Evolutionary conservation across 768 basidiomycete genomes (phyloP).

Genomic region (Mycena venus): DNA sequence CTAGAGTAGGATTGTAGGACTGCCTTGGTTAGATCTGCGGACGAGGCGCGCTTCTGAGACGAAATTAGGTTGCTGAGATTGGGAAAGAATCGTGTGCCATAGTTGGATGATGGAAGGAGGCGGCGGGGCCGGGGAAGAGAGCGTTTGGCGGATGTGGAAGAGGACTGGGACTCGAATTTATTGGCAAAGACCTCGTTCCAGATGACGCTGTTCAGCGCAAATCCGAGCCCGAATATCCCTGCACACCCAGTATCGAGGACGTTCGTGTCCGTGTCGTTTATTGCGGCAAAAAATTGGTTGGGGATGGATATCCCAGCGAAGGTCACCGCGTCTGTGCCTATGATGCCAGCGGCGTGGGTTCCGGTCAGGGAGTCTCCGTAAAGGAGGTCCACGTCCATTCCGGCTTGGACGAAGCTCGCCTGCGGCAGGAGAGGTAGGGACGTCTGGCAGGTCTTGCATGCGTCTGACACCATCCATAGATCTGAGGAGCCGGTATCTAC

Average conservation of each 20-base stretch:
- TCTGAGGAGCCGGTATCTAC: conserved; percentile 87
- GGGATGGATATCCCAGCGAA: conserved; percentile 65
- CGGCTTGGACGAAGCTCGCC: conserved; percentile 59
- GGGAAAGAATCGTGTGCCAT: conserved; percentile 46
- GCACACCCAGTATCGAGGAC: conserved; percentile 67
- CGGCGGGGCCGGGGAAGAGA: conserved; percentile 9
- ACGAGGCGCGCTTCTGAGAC: conserved; percentile 26
- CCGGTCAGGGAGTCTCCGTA: conserved; percentile 84
- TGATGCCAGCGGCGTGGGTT: conserved; percentile 74
- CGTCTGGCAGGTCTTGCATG: conserved; percentile 60
- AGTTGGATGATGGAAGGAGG: conserved; percentile 32
- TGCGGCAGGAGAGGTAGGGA: conserved; percentile 65
- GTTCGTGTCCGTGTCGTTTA: conserved; percentile 77
- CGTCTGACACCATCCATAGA: conserved; percentile 77
- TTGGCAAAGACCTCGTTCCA: conserved; percentile 56
- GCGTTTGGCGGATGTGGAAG: neutral
- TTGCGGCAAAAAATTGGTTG: conserved; percentile 74
- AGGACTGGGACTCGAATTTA: conserved; percentile 19
- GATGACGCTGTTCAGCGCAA: conserved; percentile 58
- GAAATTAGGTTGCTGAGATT: conserved; percentile 36
- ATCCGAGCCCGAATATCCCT: conserved; percentile 84
- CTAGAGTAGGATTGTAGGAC: conserved; percentile 58
- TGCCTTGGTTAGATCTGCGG: conserved; percentile 36
- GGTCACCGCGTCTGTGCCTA: conserved; percentile 70
- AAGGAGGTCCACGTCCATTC: conserved; percentile 61